Percentiles rank a stretch among this genome's conserved stretches.
phyloP scores from a whole-genome alignment of 2,329 filamentous ascomycete genomes.

The Amauroascus niger region DNA sequence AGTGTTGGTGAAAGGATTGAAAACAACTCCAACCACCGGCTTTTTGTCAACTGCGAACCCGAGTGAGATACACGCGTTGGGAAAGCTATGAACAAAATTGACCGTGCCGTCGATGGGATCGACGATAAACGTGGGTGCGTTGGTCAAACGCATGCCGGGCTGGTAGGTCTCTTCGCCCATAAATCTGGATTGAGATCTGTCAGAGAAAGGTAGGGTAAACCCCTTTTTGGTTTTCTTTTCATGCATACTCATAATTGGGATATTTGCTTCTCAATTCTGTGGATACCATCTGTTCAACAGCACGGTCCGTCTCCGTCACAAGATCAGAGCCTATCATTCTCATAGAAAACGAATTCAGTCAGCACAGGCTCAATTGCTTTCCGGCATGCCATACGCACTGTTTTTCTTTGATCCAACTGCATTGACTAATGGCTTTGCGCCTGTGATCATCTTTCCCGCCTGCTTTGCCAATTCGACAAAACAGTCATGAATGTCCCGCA shows the following conservation, averaged over 20 bases:
- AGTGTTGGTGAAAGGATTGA: slow-evolving; percentile 49
- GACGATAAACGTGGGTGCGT: slow-evolving; percentile 50
- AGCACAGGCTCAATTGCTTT: neutral
- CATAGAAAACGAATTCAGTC: neutral
- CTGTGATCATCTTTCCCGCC: slow-evolving; percentile 37
- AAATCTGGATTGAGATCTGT: slow-evolving; percentile 29
- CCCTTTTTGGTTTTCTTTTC: neutral
- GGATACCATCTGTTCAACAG: slow-evolving; percentile 51
- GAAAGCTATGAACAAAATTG: slow-evolving; percentile 55
- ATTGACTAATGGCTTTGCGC: slow-evolving; percentile 32
- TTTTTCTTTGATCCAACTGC: slow-evolving; percentile 39
- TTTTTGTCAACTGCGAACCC: slow-evolving; percentile 44
- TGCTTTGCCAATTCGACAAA: slow-evolving; percentile 33
- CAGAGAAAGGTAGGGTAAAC: neutral
- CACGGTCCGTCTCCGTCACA: slow-evolving; percentile 55
- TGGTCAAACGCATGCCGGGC: slow-evolving; percentile 43
- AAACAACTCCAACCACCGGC: slow-evolving; percentile 51
- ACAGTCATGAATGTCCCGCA: slow-evolving; percentile 36
- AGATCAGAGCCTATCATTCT: slow-evolving; percentile 45
- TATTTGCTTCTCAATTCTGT: slow-evolving; percentile 43
- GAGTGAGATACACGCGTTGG: slow-evolving; percentile 50
- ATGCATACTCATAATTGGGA: slow-evolving; percentile 42
- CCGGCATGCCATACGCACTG: slow-evolving; percentile 24
- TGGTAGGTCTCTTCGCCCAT: slow-evolving; percentile 54
- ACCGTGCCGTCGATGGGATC: slow-evolving; percentile 58